A percentile compares a stretch with the other conserved stretches of the same genome.
phyloP scores from a whole-genome alignment of 2,329 filamentous ascomycete species.

The Piedraia hortae region DNA sequence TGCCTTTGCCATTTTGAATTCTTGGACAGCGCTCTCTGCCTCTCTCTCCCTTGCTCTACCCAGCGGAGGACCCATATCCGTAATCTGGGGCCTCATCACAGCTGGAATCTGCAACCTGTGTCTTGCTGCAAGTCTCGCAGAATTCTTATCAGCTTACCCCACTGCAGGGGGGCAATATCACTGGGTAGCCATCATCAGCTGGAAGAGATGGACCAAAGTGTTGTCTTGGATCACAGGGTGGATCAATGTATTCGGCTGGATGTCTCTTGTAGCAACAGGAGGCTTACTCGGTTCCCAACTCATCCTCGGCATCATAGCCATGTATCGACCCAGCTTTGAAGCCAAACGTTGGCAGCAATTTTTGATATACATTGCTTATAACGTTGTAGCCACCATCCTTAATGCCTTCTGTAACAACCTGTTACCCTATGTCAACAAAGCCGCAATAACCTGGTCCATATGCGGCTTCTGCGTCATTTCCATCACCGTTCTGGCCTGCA shows the following conservation, averaged over 20 bases:
- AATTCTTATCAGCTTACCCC: slow-evolving; percentile 29
- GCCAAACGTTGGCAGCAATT: slow-evolving; percentile 42
- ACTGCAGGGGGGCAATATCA: slow-evolving; percentile 25
- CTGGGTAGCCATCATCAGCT: slow-evolving; percentile 40
- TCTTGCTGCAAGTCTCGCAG: slow-evolving; percentile 39
- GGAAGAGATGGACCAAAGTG: slow-evolving; percentile 30
- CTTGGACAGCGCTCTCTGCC: slow-evolving; percentile 32
- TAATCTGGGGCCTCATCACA: slow-evolving; percentile 40
- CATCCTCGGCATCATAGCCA: slow-evolving; percentile 34
- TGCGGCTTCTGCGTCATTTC: slow-evolving; percentile 40
- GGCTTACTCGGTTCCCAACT: slow-evolving; percentile 40
- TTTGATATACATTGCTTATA: slow-evolving; percentile 40
- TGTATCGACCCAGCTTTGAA: slow-evolving; percentile 31
- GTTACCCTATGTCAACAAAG: slow-evolving; percentile 38
- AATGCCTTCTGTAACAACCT: slow-evolving; percentile 36
- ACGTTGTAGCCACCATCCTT: slow-evolving; percentile 30
- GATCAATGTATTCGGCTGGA: slow-evolving; percentile 48
- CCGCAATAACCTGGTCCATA: slow-evolving; percentile 44
- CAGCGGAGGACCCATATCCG: slow-evolving; percentile 40
- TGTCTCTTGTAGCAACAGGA: slow-evolving; percentile 38
- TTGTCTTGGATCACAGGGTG: slow-evolving; percentile 46
- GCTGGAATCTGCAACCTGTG: slow-evolving; percentile 39
- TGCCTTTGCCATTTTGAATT: slow-evolving; percentile 35
- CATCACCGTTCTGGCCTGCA: slow-evolving; percentile 38
- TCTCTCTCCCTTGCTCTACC: slow-evolving; percentile 34